These are phyloP conservation scores for Fusarium azukiicola DNA, from an alignment of 2,329 filamentous ascomycete genomes.

Conservation along the genomic window DNA sequence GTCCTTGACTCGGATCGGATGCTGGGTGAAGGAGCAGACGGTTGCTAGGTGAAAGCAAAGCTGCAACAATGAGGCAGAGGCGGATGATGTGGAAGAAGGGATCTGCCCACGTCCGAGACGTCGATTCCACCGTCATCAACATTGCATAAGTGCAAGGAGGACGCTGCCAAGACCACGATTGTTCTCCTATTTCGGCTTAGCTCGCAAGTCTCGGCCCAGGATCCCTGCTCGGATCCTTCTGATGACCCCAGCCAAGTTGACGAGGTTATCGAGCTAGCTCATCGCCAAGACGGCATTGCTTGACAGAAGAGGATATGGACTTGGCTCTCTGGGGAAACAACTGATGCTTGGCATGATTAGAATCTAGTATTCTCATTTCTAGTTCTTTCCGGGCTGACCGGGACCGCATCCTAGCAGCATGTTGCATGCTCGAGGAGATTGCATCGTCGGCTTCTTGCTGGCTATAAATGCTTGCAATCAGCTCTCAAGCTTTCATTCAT, in stretches of 20 bases:
- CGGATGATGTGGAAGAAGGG: not conserved
- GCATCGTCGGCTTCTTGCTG: not conserved
- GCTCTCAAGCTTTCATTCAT: not conserved
- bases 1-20: not conserved
- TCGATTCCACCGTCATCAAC: not conserved
- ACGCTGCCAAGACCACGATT: conserved; percentile 10
- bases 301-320: conserved; percentile 1
- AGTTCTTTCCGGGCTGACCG: not conserved
- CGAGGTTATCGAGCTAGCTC: not conserved
- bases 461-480: not conserved
- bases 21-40: not conserved
- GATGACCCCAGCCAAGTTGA: not conserved
- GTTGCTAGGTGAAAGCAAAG: not conserved
- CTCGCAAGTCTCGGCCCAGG: not conserved
- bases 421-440: not conserved
- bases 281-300: conserved; percentile 19
- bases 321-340: not conserved
- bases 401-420: not conserved
- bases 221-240: conserved; percentile 5
- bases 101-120: not conserved
- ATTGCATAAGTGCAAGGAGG: conserved; percentile 12
- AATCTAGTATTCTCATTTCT: not conserved
- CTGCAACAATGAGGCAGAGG: not conserved
- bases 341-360: not conserved
- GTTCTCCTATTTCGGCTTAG: conserved; percentile 14